These are phyloP conservation scores for Allomyces macrogynus DNA, from an alignment of 192 early-diverging fungal genomes.

Conservation along the genomic window DNA sequence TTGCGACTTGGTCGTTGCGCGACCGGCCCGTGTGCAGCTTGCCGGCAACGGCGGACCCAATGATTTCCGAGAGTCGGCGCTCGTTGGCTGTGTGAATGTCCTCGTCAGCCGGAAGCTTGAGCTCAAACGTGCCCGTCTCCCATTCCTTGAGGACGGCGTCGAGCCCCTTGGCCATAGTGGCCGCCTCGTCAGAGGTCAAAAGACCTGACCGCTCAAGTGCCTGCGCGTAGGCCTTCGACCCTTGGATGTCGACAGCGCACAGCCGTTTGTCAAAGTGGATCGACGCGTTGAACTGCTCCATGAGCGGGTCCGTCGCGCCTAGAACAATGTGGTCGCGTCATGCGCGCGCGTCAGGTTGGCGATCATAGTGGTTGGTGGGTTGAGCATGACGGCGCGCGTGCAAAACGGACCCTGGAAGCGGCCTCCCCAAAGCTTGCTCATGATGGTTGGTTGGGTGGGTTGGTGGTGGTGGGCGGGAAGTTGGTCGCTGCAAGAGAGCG, in stretches of 20 bases:
- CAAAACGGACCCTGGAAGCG: constrained; percentile 30
- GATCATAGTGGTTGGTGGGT: neutral
- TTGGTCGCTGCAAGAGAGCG: too few relatives aligned
- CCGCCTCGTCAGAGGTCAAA: constrained; percentile 52
- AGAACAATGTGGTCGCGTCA: constrained; percentile 15
- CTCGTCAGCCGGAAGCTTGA: constrained; percentile 56
- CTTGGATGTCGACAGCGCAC: constrained; percentile 69
- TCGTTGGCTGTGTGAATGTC: constrained; percentile 99
- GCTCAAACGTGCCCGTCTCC: constrained; percentile 45
- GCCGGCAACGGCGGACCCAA: constrained; percentile 68
- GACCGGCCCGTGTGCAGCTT: constrained; percentile 93
- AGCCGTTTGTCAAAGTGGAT: constrained; percentile 85
- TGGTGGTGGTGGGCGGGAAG: too few relatives aligned
- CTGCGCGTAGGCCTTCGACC: constrained; percentile 75
- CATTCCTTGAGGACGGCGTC: constrained; percentile 61
- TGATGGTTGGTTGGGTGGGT: too few relatives aligned
- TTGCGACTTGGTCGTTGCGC: constrained; percentile 96
- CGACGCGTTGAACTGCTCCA: constrained; percentile 92
- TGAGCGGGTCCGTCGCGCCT: constrained; percentile 79
- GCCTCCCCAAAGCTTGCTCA: constrained; percentile 53
- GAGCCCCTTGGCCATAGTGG: constrained; percentile 52
- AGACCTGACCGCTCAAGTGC: constrained; percentile 53
- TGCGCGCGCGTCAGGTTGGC: neutral
- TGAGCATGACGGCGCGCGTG: neutral
- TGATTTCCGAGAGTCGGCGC: constrained; percentile 72